Percentiles rank a stretch among this genome's conserved stretches.
These are phyloP conservation scores for Trichosanthes truncata DNA, from an alignment of 306 rosid genomes.

Conservation along the genomic window DNA sequence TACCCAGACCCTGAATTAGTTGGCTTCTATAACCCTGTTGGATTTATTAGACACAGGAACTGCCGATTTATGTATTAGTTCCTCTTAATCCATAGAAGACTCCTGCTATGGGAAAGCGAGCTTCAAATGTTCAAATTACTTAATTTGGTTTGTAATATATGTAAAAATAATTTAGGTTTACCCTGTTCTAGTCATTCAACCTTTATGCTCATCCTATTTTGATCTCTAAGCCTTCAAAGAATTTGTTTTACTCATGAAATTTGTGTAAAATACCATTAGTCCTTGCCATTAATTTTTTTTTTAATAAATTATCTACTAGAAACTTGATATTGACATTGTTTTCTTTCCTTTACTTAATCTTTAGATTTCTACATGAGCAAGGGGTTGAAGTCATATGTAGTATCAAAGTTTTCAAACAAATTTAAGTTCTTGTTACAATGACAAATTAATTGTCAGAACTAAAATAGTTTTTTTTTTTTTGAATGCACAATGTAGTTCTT, in stretches of 20 bases:
- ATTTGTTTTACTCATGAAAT: too few species aligned
- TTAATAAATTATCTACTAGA: not conserved
- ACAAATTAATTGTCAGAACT: too few species aligned
- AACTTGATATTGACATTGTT: not conserved
- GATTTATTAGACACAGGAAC: not conserved
- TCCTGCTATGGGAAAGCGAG: not conserved
- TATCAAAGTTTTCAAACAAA: too few species aligned
- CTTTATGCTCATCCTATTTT: not conserved
- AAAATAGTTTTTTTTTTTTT: too few species aligned
- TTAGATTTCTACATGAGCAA: not conserved
- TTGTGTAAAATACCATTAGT: not conserved
- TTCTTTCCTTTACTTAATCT: not conserved
- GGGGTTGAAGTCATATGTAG: not conserved
- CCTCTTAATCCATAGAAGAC: not conserved
- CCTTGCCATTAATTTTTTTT: not conserved
- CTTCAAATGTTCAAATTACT: not conserved
- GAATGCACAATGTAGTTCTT: not conserved
- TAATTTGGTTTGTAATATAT: not conserved
- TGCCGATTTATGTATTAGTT: not conserved
- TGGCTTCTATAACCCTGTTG: not conserved
- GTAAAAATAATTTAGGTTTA: not conserved
- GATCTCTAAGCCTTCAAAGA: not conserved
- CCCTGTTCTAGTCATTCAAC: not conserved
- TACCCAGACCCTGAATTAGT: not conserved
- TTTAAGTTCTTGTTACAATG: too few species aligned